These are phyloP conservation scores for Apiotrichum brassicae DNA, from an alignment of 1,284 basidiomycete species.

Conservation along the genomic window DNA sequence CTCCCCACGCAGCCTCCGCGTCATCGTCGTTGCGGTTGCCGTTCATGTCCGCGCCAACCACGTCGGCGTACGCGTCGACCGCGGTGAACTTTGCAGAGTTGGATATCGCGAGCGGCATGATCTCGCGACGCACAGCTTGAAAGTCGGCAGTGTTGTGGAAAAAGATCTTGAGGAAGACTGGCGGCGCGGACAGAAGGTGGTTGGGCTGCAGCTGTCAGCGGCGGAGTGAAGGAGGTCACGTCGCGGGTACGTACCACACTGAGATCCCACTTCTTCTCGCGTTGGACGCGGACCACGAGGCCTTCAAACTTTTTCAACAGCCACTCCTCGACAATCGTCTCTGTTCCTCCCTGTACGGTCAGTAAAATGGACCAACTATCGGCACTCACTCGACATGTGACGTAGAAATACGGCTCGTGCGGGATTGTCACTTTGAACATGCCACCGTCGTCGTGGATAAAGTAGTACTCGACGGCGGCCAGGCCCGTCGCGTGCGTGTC, in stretches of 20 bases:
- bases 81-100: conserved; percentile 93
- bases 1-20: conserved; percentile 51
- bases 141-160: conserved; percentile 93
- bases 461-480: conserved; percentile 93
- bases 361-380: conserved; percentile 10
- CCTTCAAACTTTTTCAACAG: conserved; percentile 90
- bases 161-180: conserved; percentile 79
- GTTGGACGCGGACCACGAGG: conserved; percentile 66
- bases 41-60: conserved; percentile 66
- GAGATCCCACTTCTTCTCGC: conserved; percentile 88
- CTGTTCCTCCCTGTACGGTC: conserved; percentile 66
- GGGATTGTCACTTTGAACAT: conserved; percentile 93
- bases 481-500: conserved; percentile 70
- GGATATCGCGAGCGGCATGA: conserved; percentile 79
- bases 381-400: conserved; percentile 73
- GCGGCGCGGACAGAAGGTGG: conserved; percentile 85
- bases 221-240: too few species aligned
- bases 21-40: conserved; percentile 51
- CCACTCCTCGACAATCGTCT: conserved; percentile 93
- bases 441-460: conserved; percentile 91
- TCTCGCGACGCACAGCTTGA: conserved; percentile 75
- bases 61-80: conserved; percentile 95
- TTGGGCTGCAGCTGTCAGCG: conserved; percentile 57
- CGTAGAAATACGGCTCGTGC: conserved; percentile 92
- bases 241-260: conserved; percentile 52